Evolutionary conservation across 1,284 basidiomycete species (phyloP), one percentile per base, ranked within the genome.

Genomic region (Tremellales sp.): DNA sequence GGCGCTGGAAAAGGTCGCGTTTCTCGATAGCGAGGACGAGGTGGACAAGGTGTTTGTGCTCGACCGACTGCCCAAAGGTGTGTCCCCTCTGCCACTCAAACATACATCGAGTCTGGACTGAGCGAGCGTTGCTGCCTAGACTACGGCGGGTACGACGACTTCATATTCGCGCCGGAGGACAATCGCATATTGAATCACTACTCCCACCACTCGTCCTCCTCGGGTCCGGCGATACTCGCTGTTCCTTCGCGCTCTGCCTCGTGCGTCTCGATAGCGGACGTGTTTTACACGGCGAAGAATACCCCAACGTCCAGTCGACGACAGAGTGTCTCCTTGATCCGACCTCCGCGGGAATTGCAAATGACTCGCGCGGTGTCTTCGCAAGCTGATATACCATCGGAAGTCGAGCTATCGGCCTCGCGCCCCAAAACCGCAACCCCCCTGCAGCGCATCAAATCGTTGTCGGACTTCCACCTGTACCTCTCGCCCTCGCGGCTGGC

Each of bases 1-100:
- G 21, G 73, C 76, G 2, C 60, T 77, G 6, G 74, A 74, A 27
- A 73, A 72, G 53, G 70, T 78, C 40, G 57, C 66, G 7, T 77
- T 77, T 46, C 63, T 71, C 24, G 60, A 69, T 32, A 50, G 21
- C 14, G 45, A 50, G 7, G 45, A 45, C 1, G 54, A 63, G 13
- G 39, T 66, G 0, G 60, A 49, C 16, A 47, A 54, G 22, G 47
- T 66, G 1, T 70, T 73, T 43, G 61, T 71, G 25, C 40, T 66
- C 8, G 55, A 58, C 13, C 43, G 41, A 14, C 41, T 70, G 13
- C 71, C 67, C 3, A 50, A 44, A 43, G 36, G 67, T 70, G 22
- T 36, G 59, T 57, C n/a, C 9, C 22, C 25, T n/a, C n/a, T n/a
- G n/a, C n/a, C n/a, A n/a, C n/a, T n/a, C n/a, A 12, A 32, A 32